phyloP scores from a whole-genome alignment of 306 rosid species.

The Trifolium dubium region DNA sequence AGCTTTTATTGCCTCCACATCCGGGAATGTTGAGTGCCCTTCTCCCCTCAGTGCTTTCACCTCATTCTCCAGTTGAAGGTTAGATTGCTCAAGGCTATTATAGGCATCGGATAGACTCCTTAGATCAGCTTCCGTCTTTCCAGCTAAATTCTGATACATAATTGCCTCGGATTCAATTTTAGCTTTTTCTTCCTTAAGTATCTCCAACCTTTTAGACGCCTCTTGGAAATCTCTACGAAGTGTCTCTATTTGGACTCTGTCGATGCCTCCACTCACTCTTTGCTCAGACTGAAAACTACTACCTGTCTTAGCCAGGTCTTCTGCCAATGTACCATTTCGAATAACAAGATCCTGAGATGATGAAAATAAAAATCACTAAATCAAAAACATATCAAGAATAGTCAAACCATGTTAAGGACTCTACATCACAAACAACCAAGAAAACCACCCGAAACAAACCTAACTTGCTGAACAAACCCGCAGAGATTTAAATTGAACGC shows the following conservation, averaged over 20 bases:
- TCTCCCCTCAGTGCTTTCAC: constrained; percentile 60
- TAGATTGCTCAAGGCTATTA: constrained; percentile 92
- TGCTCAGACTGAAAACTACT: constrained; percentile 57
- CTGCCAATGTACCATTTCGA: constrained; percentile 85
- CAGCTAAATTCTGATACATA: constrained; percentile 69
- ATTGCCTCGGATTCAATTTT: constrained; percentile 73
- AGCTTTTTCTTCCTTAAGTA: constrained; percentile 74
- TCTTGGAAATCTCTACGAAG: constrained; percentile 84
- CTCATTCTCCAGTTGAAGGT: constrained; percentile 77
- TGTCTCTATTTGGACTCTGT: constrained; percentile 71
- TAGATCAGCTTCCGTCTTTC: constrained; percentile 87
- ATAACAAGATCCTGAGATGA: constrained; percentile 71
- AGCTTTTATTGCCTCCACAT: constrained; percentile 77
- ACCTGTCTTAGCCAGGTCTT: constrained; percentile 71
- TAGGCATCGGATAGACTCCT: constrained; percentile 92
- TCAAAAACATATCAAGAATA: constrained; percentile 24
- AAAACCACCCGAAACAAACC: constrained; percentile 29
- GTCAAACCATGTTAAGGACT: constrained; percentile 22
- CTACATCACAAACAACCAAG: constrained; percentile 2
- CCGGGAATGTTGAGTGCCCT: constrained; percentile 52
- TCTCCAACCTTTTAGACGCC: constrained; percentile 72
- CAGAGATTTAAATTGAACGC: background rate
- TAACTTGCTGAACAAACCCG: background rate
- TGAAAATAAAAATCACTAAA: constrained; percentile 29
- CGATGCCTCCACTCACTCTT: constrained; percentile 64